Conservation (phyloP, 164 flowering plant species). For the Protea cynaroides region DNA sequence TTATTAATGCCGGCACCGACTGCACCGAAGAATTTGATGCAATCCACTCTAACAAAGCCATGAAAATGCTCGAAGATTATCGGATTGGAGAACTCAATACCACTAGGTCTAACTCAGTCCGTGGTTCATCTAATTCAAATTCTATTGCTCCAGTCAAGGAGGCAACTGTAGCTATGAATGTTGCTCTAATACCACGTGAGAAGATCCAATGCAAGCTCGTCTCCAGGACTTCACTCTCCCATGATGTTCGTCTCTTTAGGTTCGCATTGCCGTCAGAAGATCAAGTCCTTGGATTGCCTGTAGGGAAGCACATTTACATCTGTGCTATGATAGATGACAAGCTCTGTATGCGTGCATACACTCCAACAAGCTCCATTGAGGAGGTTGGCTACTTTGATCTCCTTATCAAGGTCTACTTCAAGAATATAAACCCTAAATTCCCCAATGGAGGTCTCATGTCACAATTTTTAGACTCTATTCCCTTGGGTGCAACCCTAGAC, state of each 20-base stretch:
- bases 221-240: constrained; percentile 51
- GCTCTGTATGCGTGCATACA: constrained; percentile 87
- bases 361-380: constrained; percentile 64
- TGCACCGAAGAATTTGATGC: constrained; percentile 97
- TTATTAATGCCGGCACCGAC: constrained; percentile 94
- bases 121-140: constrained; percentile 39
- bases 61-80: constrained; percentile 66
- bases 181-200: constrained; percentile 56
- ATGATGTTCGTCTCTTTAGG: constrained; percentile 62
- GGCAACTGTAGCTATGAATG: constrained; percentile 11
- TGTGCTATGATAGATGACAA: constrained; percentile 66
- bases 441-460: constrained; percentile 90
- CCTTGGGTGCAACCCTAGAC: constrained; percentile 47
- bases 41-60: constrained; percentile 91
- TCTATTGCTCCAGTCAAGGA: constrained; percentile 59
- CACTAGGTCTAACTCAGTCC: constrained; percentile 53
- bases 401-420: constrained; percentile 74
- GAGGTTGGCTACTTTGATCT: constrained; percentile 72
- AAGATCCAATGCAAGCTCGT: constrained; percentile 70
- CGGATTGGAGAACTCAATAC: constrained; percentile 70
- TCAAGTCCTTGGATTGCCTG: constrained; percentile 72
- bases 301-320: constrained; percentile 84
- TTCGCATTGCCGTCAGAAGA: constrained; percentile 68
- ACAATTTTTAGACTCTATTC: constrained; percentile 63
- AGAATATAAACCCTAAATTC: constrained; percentile 59